These are phyloP conservation scores for Candida caryicola DNA, from an alignment of 805 yeast genomes.

Conservation along the genomic window DNA sequence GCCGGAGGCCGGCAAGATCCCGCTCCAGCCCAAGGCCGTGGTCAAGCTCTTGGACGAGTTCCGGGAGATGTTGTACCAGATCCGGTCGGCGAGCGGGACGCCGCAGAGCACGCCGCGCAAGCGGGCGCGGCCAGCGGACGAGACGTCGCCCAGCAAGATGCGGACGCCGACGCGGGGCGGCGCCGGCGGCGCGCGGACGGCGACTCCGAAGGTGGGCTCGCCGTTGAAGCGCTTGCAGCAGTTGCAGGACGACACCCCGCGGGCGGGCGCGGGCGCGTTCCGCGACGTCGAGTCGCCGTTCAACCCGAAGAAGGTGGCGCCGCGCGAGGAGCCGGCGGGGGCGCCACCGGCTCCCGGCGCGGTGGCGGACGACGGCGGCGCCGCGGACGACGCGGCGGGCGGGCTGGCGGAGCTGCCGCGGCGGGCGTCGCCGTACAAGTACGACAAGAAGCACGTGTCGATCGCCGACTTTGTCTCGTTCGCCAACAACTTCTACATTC, in stretches of 20 bases:
- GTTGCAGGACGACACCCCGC: conserved; percentile 14
- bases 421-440: conserved; percentile 11
- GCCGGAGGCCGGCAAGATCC: conserved; percentile 52
- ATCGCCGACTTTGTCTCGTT: conserved; percentile 41
- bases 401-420: conserved; percentile 3
- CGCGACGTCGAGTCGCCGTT: conserved; percentile 27
- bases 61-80: conserved; percentile 34
- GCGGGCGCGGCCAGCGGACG: background rate
- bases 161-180: too few relatives aligned
- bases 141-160: too few relatives aligned
- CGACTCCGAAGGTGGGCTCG: conserved; percentile 29
- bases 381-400: conserved; percentile 1
- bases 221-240: conserved; percentile 37
- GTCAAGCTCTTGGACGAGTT: conserved; percentile 45
- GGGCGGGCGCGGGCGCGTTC: conserved; percentile 3
- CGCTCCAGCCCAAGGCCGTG: conserved; percentile 50
- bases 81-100: conserved; percentile 12
- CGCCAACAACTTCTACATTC: conserved; percentile 64
- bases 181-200: too few relatives aligned
- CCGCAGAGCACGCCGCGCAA: conserved; percentile 19
- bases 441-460: conserved; percentile 24
- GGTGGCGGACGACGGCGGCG: too few relatives aligned
- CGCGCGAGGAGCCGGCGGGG: background rate
- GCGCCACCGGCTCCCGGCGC: conserved; percentile 1
- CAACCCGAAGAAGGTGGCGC: conserved; percentile 16